Percentiles rank a stretch among this genome's conserved stretches.
Conservation (phyloP, 257 asterid species). For the Parsonsia alboflavescens region DNA sequence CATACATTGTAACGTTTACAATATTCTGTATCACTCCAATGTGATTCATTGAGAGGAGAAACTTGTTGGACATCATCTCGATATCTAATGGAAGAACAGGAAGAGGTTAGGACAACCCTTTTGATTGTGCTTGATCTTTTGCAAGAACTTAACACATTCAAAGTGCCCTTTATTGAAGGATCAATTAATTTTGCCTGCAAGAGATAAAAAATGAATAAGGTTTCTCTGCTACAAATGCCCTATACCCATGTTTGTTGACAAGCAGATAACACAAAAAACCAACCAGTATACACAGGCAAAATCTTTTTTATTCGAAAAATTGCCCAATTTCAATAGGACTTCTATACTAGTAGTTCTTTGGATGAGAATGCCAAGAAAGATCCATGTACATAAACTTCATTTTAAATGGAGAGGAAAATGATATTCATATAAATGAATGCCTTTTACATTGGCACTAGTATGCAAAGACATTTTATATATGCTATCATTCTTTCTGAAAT, state of each 20-base stretch:
- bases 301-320: neutral
- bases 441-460: no score
- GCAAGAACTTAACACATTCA: constrained; percentile 81
- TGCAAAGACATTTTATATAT: no score
- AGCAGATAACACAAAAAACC: neutral
- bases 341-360: no score
- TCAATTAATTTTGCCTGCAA: constrained; percentile 74
- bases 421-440: no score
- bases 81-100: constrained; percentile 79
- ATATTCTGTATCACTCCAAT: constrained; percentile 81
- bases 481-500: no score
- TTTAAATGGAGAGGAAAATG: no score
- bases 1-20: constrained; percentile 64
- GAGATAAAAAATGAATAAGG: neutral
- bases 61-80: constrained; percentile 48
- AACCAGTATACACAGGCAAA: neutral
- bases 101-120: constrained; percentile 88
- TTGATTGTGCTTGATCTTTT: constrained; percentile 55
- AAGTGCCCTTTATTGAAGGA: constrained; percentile 72
- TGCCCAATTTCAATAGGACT: neutral
- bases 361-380: no score
- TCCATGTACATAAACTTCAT: no score
- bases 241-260: neutral
- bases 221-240: neutral
- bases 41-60: constrained; percentile 83